Evolutionary conservation across 2,329 filamentous ascomycete species (phyloP), one percentile per base, ranked within the genome.

Genomic region (Curvularia sp.): DNA sequence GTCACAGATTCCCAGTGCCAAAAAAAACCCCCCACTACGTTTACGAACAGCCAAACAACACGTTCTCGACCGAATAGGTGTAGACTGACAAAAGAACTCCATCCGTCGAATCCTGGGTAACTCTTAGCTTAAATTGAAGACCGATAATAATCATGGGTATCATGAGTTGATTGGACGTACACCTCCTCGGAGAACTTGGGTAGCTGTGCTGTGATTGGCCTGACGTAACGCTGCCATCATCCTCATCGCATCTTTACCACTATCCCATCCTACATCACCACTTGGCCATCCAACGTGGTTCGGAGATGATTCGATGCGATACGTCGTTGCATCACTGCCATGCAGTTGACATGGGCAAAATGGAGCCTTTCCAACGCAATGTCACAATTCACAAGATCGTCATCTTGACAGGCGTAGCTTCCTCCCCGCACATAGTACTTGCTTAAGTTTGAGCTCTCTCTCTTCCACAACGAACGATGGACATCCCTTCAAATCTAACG

Each of bases 401-500:
- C 44, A 48, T 48, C 5, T 48, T 48, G 44, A 48, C 44, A 48
- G 5, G 28, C 15, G 7, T 6, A 22, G 28, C 18, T 33, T 5
- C 4, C 30, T 15, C 44, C 26, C 28, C 42, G 22, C 44, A 20
- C 10, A 39, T 47, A 22, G 12, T 30, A 22, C 18, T 30, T 58
- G 28, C 49, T 64, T 63, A 63, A 65, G 47, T 54, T 56, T 20
- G 33, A 31, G 22, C 30, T 35, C 35, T 15, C 28, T 15, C 35
- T 15, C 43, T 22, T n/a, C 22, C 20, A 18, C 22, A n/a, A 2
- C 28, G 26, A n/a, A 18, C 6, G 18, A 70, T 67, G 62, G 67
- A 71, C 8, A 62, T 70, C 46, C 33, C 62, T 8, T 57, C 58
- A 26, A 61, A 55, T 33, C 48, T 67, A 5, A 38, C 55, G 39